Evolutionary conservation across 2,329 filamentous ascomycete genomes (phyloP).

Genomic region (Monilinia vaccinii-corymbosi): DNA sequence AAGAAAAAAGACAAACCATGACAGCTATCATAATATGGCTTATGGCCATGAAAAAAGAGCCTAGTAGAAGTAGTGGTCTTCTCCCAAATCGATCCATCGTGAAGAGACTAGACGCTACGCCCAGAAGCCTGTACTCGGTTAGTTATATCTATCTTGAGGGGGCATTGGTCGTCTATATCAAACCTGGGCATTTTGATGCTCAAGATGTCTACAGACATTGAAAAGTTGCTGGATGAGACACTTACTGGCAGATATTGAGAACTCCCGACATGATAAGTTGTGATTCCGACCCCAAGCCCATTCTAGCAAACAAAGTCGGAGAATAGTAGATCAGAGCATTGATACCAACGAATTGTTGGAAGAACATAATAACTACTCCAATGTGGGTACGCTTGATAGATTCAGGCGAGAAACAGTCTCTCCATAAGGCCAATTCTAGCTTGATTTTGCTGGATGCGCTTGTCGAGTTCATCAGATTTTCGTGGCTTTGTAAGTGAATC

Average conservation of each 20-base stretch:
- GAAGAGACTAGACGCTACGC: constrained; percentile 38
- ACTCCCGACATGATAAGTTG: constrained; percentile 45
- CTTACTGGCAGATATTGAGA: constrained; percentile 32
- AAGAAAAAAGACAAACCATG: constrained; percentile 42
- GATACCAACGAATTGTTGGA: constrained; percentile 46
- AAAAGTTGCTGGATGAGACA: background rate
- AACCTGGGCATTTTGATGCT: background rate
- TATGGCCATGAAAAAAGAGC: constrained; percentile 36
- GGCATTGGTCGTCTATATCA: background rate
- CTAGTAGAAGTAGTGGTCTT: constrained; percentile 36
- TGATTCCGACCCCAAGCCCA: constrained; percentile 30
- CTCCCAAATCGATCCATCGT: constrained; percentile 40
- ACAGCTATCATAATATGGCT: constrained; percentile 42
- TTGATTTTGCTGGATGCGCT: constrained; percentile 30
- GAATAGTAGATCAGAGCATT: constrained; percentile 40
- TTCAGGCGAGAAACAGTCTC: constrained; percentile 40
- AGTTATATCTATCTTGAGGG: background rate
- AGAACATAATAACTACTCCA: constrained; percentile 44
- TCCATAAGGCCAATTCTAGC: constrained; percentile 40
- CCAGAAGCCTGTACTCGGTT: constrained; percentile 28
- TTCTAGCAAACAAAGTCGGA: constrained; percentile 18
- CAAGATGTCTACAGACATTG: background rate
- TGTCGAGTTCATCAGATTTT: constrained; percentile 14
- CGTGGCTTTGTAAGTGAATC: constrained; percentile 34
- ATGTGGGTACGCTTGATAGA: constrained; percentile 41